phyloP scores from a whole-genome alignment of 257 asterid genomes.

The Salvia hispanica region DNA sequence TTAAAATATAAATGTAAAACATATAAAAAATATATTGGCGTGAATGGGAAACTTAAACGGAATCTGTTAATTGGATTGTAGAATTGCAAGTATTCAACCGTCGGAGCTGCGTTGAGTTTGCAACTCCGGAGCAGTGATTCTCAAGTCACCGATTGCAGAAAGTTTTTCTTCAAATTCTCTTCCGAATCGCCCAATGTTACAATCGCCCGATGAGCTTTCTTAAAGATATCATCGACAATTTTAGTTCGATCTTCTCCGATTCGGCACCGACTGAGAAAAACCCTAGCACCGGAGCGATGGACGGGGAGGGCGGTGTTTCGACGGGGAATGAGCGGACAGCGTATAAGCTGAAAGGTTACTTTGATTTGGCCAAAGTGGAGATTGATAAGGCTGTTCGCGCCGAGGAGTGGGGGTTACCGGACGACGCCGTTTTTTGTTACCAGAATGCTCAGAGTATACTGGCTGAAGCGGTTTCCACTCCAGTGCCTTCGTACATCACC shows the following conservation, averaged over 20 bases:
- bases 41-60: neutral
- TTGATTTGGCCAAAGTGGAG: slow-evolving; percentile 86
- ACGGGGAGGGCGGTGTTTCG: slow-evolving; percentile 65
- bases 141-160: slow-evolving; percentile 15
- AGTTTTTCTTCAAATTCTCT: neutral
- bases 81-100: slow-evolving; percentile 29
- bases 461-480: slow-evolving; percentile 74
- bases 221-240: slow-evolving; percentile 57
- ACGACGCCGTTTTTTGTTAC: slow-evolving; percentile 68
- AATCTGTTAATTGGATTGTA: neutral
- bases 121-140: slow-evolving; percentile 19
- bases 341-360: slow-evolving; percentile 81
- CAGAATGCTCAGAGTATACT: slow-evolving; percentile 72
- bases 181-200: neutral
- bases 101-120: slow-evolving; percentile 20
- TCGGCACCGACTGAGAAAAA: slow-evolving; percentile 43
- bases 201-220: slow-evolving; percentile 53
- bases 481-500: slow-evolving; percentile 86
- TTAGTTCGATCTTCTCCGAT: slow-evolving; percentile 65
- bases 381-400: slow-evolving; percentile 87
- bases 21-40: too few species aligned
- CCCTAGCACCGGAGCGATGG: slow-evolving; percentile 59
- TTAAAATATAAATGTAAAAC: too few species aligned
- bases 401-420: slow-evolving; percentile 93
- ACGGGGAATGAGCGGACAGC: slow-evolving; percentile 94